A percentile compares a stretch with the other conserved stretches of the same genome.
Evolutionary conservation across 805 yeast genomes (phyloP).

Genomic region (Henningerozyma blattae): DNA sequence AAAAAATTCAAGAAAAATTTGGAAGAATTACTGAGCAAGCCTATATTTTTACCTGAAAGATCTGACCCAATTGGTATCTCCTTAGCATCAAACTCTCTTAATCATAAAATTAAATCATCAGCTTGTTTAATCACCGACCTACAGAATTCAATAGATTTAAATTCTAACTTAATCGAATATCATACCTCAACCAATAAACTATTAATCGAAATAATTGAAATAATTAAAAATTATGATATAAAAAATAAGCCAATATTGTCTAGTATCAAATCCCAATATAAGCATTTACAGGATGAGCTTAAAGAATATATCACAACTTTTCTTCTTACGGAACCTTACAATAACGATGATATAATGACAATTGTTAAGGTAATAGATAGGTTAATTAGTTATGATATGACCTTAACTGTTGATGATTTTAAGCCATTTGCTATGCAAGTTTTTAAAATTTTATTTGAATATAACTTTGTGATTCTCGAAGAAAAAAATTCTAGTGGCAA

Average conservation of each 20-base stretch:
- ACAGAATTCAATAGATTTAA: slow-evolving; percentile 1
- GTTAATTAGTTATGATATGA: slow-evolving; percentile 9
- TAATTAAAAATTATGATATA: background rate
- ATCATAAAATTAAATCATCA: slow-evolving; percentile 9
- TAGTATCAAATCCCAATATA: background rate
- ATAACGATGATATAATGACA: slow-evolving; percentile 1
- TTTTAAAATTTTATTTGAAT: slow-evolving; percentile 12
- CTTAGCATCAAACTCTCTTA: slow-evolving; percentile 10
- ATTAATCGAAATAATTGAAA: slow-evolving; percentile 5
- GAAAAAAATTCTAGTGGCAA: slow-evolving; percentile 1
- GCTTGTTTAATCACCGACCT: slow-evolving; percentile 1
- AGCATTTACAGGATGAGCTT: slow-evolving; percentile 3
- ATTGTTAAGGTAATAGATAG: slow-evolving; percentile 6
- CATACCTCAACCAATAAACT: slow-evolving; percentile 13
- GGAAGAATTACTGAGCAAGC: slow-evolving; percentile 11
- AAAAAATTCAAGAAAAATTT: slow-evolving; percentile 10
- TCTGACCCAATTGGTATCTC: slow-evolving; percentile 23
- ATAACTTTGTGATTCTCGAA: slow-evolving; percentile 7
- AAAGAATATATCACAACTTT: slow-evolving; percentile 5
- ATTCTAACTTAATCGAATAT: slow-evolving; percentile 5
- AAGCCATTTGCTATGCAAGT: slow-evolving; percentile 4
- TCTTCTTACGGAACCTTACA: slow-evolving; percentile 2
- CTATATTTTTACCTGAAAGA: slow-evolving; percentile 20
- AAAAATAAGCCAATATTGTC: background rate
- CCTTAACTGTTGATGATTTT: slow-evolving; percentile 10